These are phyloP conservation scores for Medicago lupulina DNA, from an alignment of 306 rosid genomes.

Conservation along the genomic window DNA sequence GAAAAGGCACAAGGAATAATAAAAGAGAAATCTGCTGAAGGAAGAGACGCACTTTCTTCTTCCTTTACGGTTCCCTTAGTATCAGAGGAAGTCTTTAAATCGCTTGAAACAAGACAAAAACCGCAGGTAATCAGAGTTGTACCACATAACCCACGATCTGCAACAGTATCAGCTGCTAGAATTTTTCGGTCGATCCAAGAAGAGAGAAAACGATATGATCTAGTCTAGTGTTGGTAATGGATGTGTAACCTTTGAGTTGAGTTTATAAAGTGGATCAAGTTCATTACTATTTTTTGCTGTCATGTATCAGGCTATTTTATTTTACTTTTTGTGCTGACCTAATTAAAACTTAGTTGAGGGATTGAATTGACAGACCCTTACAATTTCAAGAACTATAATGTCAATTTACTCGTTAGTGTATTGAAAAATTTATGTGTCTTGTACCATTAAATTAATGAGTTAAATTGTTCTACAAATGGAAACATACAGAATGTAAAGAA, in stretches of 20 bases:
- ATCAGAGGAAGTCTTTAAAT: slow-evolving; percentile 55
- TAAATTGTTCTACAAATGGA: background rate
- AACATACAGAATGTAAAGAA: background rate
- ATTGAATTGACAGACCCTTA: background rate
- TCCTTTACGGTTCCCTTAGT: slow-evolving; percentile 48
- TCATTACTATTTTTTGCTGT: slow-evolving; percentile 1
- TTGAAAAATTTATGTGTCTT: background rate
- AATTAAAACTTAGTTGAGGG: background rate
- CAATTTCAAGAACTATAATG: background rate
- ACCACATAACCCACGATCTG: slow-evolving; percentile 82
- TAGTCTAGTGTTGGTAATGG: slow-evolving; percentile 34
- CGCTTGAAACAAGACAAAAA: slow-evolving; percentile 49
- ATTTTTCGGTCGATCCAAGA: slow-evolving; percentile 91
- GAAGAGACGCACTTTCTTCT: slow-evolving; percentile 56
- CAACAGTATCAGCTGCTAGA: slow-evolving; percentile 91
- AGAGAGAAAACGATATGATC: slow-evolving; percentile 75
- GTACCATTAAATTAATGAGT: slow-evolving; percentile 2
- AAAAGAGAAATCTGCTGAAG: slow-evolving; percentile 45
- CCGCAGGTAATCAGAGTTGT: slow-evolving; percentile 81
- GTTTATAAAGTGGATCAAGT: slow-evolving; percentile 3
- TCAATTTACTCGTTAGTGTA: background rate
- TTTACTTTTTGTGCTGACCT: too few species aligned
- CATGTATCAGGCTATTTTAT: background rate
- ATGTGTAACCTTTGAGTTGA: slow-evolving; percentile 12
- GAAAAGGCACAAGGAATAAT: slow-evolving; percentile 48